These are phyloP conservation scores for Puccinia brachypodii DNA, from an alignment of 1,284 basidiomycete genomes.

Conservation along the genomic window DNA sequence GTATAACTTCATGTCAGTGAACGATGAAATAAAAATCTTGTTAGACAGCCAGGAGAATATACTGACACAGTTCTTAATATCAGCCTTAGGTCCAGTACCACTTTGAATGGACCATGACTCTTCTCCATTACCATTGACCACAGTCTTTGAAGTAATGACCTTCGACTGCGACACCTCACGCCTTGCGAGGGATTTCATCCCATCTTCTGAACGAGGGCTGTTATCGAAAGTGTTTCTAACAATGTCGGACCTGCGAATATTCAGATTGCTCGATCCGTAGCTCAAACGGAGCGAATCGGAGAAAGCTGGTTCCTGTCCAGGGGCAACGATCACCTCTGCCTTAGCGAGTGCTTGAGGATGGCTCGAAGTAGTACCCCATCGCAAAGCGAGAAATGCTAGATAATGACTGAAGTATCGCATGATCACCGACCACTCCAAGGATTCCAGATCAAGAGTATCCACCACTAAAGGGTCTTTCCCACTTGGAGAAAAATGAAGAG, in stretches of 20 bases:
- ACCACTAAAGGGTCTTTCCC: background rate
- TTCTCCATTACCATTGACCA: background rate
- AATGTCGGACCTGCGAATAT: background rate
- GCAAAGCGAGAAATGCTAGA: background rate
- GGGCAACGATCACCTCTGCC: background rate
- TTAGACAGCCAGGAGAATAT: background rate
- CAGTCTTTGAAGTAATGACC: background rate
- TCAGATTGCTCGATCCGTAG: background rate
- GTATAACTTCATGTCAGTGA: background rate
- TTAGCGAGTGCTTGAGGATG: background rate
- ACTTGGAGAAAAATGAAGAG: background rate
- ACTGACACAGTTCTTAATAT: conserved; percentile 1
- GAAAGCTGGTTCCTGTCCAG: background rate
- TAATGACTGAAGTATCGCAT: background rate
- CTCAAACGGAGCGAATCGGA: background rate
- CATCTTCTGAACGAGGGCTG: background rate
- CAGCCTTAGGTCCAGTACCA: background rate
- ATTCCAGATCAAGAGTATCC: background rate
- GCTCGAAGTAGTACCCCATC: background rate
- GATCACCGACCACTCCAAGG: background rate
- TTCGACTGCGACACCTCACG: background rate
- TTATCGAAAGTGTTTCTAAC: background rate
- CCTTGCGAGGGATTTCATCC: background rate
- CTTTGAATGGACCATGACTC: background rate
- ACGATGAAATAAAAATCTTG: background rate